Evolutionary conservation across 768 basidiomycete species (phyloP).

Genomic region (Lactifluus echinatus): DNA sequence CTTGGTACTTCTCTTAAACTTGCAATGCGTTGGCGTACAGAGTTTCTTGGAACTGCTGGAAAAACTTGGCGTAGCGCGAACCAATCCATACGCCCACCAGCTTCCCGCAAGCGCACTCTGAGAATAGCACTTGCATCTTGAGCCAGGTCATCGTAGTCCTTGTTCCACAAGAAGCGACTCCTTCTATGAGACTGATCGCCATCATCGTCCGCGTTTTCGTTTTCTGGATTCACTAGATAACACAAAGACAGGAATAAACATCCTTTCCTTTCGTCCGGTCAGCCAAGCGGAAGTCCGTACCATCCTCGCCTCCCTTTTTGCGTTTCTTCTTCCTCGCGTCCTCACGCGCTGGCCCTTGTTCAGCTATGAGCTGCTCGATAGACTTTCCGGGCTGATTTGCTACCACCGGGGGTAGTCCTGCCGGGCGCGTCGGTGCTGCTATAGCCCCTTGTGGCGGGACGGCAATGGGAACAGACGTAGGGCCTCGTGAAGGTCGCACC

Average conservation of each 20-base stretch:
- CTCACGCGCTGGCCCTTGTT: constrained; percentile 40
- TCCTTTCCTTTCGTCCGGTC: not conserved
- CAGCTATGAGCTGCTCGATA: constrained; percentile 40
- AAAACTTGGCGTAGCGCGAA: constrained; percentile 72
- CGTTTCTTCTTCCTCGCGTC: constrained; percentile 29
- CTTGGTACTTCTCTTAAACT: constrained; percentile 54
- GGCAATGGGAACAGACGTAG: not conserved
- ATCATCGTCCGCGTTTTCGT: constrained; percentile 3
- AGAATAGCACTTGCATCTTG: constrained; percentile 81
- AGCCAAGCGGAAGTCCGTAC: not conserved
- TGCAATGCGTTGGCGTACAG: constrained; percentile 58
- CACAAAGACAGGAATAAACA: not conserved
- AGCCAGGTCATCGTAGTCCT: constrained; percentile 82
- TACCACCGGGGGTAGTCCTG: constrained; percentile 33
- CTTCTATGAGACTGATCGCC: constrained; percentile 30
- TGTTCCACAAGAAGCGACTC: constrained; percentile 73
- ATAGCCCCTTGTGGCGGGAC: constrained; percentile 1
- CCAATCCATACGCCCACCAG: constrained; percentile 54
- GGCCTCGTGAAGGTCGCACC: not conserved
- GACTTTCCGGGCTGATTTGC: constrained; percentile 43
- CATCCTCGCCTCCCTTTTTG: constrained; percentile 27
- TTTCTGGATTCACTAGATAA: not conserved
- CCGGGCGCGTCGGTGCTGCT: constrained; percentile 1
- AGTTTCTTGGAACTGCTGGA: constrained; percentile 63
- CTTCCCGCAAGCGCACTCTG: constrained; percentile 58